phyloP scores from a whole-genome alignment of 1,284 basidiomycete species.

The Trichosporon faecale region DNA sequence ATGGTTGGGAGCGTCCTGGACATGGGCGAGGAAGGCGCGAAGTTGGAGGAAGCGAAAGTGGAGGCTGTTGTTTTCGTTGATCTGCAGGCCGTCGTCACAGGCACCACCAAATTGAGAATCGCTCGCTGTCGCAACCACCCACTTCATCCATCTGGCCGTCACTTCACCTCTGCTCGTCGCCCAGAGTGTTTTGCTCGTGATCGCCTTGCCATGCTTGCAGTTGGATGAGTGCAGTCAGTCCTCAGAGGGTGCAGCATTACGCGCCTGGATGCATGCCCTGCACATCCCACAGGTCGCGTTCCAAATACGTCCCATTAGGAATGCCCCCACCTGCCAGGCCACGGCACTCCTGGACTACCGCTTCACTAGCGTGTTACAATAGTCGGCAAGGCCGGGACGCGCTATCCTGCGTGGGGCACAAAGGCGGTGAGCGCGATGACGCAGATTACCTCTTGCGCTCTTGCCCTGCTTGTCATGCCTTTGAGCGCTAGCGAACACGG shows the following conservation, averaged over 20 bases:
- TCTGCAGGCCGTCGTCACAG: background rate
- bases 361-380: background rate
- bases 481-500: background rate
- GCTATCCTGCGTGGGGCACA: background rate
- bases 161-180: background rate
- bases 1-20: conserved; percentile 13
- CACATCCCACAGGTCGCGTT: background rate
- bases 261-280: background rate
- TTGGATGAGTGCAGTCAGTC: background rate
- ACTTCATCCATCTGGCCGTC: background rate
- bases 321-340: no score
- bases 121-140: background rate
- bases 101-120: background rate
- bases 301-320: no score
- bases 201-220: background rate
- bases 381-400: background rate
- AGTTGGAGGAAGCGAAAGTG: conserved; percentile 8
- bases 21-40: conserved; percentile 5
- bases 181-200: background rate
- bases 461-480: no score
- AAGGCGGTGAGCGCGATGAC: background rate
- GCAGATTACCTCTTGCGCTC: background rate
- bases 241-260: background rate
- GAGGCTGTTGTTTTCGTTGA: conserved; percentile 3
- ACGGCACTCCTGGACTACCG: background rate